Base-by-base conservation (phyloP, 345 rosid genomes). In the Microthlaspi erraticum region DNA sequence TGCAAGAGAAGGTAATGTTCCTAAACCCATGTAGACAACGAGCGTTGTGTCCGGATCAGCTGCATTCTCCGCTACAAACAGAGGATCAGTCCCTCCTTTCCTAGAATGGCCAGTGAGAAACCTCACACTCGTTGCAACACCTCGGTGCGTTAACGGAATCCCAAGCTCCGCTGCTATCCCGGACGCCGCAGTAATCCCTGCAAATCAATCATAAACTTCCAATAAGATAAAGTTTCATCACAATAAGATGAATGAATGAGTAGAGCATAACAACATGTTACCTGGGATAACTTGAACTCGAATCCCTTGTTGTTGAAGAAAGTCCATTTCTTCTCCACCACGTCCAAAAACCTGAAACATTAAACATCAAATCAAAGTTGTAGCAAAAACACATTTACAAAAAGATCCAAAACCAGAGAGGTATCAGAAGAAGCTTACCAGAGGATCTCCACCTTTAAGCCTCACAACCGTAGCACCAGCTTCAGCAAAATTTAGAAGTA, bases 291-390 rank as follows among this genome's bases (percentile, higher is more conserved):
- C 95, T 78, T 91, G 88, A 42, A 94, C 98, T 64, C 83, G 84
- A 51, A 94, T 91, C 73, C 96, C 98, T 79, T 89, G 89, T 75
- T 85, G 93, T 57, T 84, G 93, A 34, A 94, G 78, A 80, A 91
- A 94, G 82, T 94, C 99, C 96, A 94, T 91, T 81, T 94, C 99
- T 81, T 94, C 99, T 5, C 99, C 97, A 5, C 99, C 98, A 60
- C 99, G 79, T 18, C 98, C 99, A 69, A 94, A 94, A 1, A 94
- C 96, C 99, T 94, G 67, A 58, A 69, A n/a, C n/a, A n/a, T n/a
- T n/a, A n/a, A 54, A 54, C 62, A 64, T 32, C 56, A 54, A 69
- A 58, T n/a, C 54, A 16, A 50, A 44, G 16, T 41, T 10, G 11
- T 42, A 2, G 29, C 29, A 26, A 23, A 17, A 11, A 54, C 4